Evolutionary conservation across 164 flowering plant genomes (phyloP), one percentile per base, ranked within the genome.

Genomic region (Chloranthus sessilifolius): DNA sequence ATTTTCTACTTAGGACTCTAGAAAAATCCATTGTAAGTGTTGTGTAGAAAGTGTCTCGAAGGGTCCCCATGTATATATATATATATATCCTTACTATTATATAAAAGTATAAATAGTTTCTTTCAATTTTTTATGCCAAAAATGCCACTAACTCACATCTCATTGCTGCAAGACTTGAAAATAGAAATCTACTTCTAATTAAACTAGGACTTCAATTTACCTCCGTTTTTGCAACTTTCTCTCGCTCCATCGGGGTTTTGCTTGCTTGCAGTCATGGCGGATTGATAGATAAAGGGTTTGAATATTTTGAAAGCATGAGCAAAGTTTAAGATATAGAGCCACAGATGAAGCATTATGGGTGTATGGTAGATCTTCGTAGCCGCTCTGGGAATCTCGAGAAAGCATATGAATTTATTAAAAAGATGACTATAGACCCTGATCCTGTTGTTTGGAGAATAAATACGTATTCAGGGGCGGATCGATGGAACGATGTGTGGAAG

Each of bases 291-390:
- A 43, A 64, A 50, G 95, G 91, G 4, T 40, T 76, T 52, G 57
- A 66, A 35, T 69, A 69, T 63, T 80, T 85, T 59, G 62, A 62
- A 36, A 71, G 71, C 33, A 82, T 82, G 89, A 59, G 59, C 36
- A 61, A 55, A n/a, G 64, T 61, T 44, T 43, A 78, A 55, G 64
- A 73, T 42, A 59, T 82, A 23, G 63, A 37, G 19, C 89, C 89
- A 20, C 66, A 68, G 45, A 74, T 77, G 85, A 85, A 79, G 61
- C 95, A 82, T 43, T 85, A 82, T 52, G 87, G 89, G 1, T 82
- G 89, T 53, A 56, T 82, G 31, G 83, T 82, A 15, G 95, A 85
- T 69, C 77, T 85, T 25, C 56, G 82, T 52, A 66, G 87, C 55
- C 81, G 89, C 8, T 66, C 78, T 25, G 89, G 87, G 9, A 17